phyloP scores from a whole-genome alignment of 441 rosid genomes.

The Pelargonium cotyledonis region DNA sequence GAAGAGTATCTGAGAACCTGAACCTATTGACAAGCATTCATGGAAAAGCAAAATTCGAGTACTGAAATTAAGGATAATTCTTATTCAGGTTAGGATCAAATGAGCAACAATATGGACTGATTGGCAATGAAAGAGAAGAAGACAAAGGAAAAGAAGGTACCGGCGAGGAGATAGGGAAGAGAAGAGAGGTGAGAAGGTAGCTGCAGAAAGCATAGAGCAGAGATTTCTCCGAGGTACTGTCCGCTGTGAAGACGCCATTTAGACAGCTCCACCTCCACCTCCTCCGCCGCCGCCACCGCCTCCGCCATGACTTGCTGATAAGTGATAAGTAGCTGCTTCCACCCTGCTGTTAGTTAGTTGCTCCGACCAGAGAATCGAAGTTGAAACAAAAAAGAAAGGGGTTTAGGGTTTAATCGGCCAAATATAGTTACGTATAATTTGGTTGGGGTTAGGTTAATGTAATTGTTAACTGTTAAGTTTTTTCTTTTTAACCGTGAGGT shows the following conservation, averaged over 20 bases:
- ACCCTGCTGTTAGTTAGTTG: not conserved
- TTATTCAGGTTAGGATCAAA: not conserved
- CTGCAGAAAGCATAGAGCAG: constrained; percentile 22
- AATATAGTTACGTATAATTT: not conserved
- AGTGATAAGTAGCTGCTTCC: not conserved
- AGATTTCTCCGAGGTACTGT: constrained; percentile 7
- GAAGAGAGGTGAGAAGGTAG: constrained; percentile 46
- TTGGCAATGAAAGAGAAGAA: not conserved
- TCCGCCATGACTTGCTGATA: not conserved
- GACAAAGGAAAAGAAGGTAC: constrained; percentile 23
- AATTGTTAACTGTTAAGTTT: too few relatives aligned
- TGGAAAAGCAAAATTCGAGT: not conserved
- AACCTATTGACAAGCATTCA: constrained; percentile 37
- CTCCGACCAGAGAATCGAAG: not conserved
- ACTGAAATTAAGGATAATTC: not conserved
- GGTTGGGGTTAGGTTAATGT: too few relatives aligned
- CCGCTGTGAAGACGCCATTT: constrained; percentile 8
- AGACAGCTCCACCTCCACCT: not conserved
- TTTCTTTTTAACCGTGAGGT: too few relatives aligned
- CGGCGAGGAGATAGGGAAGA: constrained; percentile 66
- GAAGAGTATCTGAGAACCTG: constrained; percentile 70
- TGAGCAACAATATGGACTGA: not conserved
- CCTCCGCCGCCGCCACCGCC: not conserved
- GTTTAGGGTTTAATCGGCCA: constrained; percentile 8
- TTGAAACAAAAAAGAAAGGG: not conserved